Conservation (phyloP, 2,329 filamentous ascomycete genomes). For the Taxawa tesnikishii region DNA sequence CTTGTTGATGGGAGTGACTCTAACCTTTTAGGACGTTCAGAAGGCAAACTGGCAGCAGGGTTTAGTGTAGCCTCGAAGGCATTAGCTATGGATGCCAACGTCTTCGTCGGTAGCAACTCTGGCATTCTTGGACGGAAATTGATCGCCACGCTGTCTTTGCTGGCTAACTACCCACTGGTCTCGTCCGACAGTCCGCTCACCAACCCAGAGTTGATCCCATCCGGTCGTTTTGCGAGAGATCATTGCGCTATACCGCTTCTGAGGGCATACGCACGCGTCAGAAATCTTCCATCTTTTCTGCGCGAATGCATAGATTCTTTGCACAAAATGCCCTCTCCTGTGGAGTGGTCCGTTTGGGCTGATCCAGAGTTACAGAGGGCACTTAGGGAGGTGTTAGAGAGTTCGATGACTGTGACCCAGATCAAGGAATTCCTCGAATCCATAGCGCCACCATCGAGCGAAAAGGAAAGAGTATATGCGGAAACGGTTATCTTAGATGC, state of each 20-base stretch:
- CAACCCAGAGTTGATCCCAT: slow-evolving; percentile 9
- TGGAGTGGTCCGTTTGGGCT: slow-evolving; percentile 11
- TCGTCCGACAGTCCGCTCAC: not conserved
- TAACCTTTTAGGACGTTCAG: not conserved
- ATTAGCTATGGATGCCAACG: slow-evolving; percentile 32
- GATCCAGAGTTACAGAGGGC: slow-evolving; percentile 8
- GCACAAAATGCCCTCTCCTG: slow-evolving; percentile 1
- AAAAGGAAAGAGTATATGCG: slow-evolving; percentile 2
- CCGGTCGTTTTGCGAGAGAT: no score
- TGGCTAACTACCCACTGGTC: not conserved
- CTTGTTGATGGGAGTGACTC: no score
- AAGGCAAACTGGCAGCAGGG: slow-evolving; percentile 13
- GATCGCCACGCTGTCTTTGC: not conserved
- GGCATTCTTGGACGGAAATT: not conserved
- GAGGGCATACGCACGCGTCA: slow-evolving; percentile 15
- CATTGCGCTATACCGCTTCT: slow-evolving; percentile 19
- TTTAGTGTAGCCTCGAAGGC: slow-evolving; percentile 31
- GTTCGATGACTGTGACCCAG: slow-evolving; percentile 9
- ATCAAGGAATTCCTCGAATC: slow-evolving; percentile 9
- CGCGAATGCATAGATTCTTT: slow-evolving; percentile 17
- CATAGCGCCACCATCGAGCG: not conserved
- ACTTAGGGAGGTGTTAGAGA: slow-evolving; percentile 12
- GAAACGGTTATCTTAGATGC: slow-evolving; percentile 3
- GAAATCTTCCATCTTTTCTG: slow-evolving; percentile 16
- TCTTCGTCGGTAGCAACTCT: slow-evolving; percentile 23